Evolutionary conservation across 129 eudicot genomes (phyloP).

Genomic region (Pseudognaphalium luteoalbum): DNA sequence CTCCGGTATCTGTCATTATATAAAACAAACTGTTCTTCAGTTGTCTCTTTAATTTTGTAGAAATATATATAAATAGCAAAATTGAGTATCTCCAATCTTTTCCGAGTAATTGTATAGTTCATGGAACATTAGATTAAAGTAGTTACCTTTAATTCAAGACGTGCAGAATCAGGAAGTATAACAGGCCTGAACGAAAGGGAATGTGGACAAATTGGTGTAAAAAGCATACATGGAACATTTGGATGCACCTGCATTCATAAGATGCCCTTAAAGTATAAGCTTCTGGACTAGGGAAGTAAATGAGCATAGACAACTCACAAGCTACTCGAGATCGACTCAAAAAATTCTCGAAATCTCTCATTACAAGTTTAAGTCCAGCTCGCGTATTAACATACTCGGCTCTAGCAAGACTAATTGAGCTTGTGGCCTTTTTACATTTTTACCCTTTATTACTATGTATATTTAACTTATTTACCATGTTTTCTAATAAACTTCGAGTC

Average conservation of each 20-base stretch:
- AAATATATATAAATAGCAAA: too few relatives aligned
- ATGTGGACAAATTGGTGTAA: slow-evolving; percentile 97
- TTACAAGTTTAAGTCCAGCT: too few relatives aligned
- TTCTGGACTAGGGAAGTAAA: background rate
- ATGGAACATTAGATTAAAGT: background rate
- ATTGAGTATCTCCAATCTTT: background rate
- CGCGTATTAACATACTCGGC: too few relatives aligned
- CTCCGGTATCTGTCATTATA: slow-evolving; percentile 68
- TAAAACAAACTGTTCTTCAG: background rate
- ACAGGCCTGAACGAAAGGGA: slow-evolving; percentile 99
- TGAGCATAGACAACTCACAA: too few relatives aligned
- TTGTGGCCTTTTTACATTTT: too few relatives aligned
- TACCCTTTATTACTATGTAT: too few relatives aligned
- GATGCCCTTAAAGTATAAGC: background rate
- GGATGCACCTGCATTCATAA: slow-evolving; percentile 81
- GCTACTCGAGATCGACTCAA: too few relatives aligned
- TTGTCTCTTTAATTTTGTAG: slow-evolving; percentile 5
- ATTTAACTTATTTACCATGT: too few relatives aligned
- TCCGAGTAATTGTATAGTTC: background rate
- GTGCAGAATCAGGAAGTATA: slow-evolving; percentile 98
- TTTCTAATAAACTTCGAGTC: too few relatives aligned
- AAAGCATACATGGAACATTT: slow-evolving; percentile 99
- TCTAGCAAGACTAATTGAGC: too few relatives aligned
- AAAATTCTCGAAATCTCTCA: too few relatives aligned
- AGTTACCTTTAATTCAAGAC: slow-evolving; percentile 79